Evolutionary conservation across 805 yeast genomes (phyloP).

Genomic region (Yarrowia deformans): DNA sequence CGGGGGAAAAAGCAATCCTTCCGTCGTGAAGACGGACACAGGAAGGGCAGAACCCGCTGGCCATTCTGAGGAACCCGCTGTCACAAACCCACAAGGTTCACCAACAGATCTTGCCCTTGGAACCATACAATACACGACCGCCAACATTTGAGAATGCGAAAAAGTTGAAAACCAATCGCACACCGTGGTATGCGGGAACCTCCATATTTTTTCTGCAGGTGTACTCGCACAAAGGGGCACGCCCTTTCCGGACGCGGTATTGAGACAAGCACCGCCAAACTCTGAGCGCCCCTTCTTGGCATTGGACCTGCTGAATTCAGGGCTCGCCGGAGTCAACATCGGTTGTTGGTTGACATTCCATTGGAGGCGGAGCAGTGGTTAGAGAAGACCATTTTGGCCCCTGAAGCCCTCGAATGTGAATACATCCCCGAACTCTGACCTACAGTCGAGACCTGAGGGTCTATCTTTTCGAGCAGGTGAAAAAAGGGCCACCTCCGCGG

Average conservation of each 20-base stretch:
- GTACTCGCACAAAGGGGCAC: neutral
- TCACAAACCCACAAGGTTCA: no score
- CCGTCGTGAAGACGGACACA: neutral
- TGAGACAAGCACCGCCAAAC: constrained; percentile 22
- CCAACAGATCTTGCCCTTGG: no score
- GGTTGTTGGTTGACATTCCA: neutral
- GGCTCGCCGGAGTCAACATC: neutral
- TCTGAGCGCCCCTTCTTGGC: constrained; percentile 29
- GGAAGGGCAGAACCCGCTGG: neutral
- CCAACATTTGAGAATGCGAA: neutral
- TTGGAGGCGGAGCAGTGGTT: no score
- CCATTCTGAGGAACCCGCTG: neutral
- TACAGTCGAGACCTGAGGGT: neutral
- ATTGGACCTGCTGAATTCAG: neutral
- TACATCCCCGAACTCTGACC: neutral
- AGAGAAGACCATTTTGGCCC: no score
- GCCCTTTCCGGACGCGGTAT: neutral
- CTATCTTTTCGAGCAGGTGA: neutral
- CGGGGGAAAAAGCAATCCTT: neutral
- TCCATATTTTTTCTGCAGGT: neutral
- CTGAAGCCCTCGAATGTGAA: neutral
- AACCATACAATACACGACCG: no score
- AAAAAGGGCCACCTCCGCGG: constrained; percentile 1
- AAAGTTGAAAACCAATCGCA: neutral
- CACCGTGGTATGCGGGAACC: neutral